These are phyloP conservation scores for Urochloa ruziziensis DNA, from an alignment of 176 grass and related monocot species.

Conservation along the genomic window DNA sequence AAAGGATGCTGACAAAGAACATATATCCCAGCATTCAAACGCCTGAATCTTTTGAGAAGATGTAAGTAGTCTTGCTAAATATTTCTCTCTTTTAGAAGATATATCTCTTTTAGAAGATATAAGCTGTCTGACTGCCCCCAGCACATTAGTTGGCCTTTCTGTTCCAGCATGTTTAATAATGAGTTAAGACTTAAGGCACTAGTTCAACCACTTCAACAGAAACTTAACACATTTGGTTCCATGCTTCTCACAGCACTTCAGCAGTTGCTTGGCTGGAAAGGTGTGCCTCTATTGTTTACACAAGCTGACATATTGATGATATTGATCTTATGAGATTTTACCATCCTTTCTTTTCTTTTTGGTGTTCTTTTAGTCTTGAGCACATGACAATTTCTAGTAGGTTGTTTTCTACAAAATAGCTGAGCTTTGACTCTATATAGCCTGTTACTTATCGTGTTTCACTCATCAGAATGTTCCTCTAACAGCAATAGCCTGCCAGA, in stretches of 20 bases:
- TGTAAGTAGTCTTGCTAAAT: slow-evolving; percentile 57
- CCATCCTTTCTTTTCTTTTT: background rate
- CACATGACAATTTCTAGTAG: background rate
- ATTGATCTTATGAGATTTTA: background rate
- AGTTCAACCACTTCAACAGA: background rate
- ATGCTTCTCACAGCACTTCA: background rate
- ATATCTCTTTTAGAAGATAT: background rate
- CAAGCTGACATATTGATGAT: background rate
- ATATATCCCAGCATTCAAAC: slow-evolving; percentile 52
- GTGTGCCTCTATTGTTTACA: background rate
- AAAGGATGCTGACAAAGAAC: slow-evolving; percentile 48
- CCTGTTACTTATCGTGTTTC: background rate
- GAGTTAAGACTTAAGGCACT: background rate
- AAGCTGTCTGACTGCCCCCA: background rate
- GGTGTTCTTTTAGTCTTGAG: background rate
- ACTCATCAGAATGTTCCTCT: background rate
- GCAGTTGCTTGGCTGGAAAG: slow-evolving; percentile 18
- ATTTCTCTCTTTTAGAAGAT: background rate
- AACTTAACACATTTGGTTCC: background rate
- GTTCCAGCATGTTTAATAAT: slow-evolving; percentile 17
- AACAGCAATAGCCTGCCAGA: background rate
- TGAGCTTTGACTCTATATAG: slow-evolving; percentile 18
- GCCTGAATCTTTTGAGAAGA: slow-evolving; percentile 83
- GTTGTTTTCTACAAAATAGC: slow-evolving; percentile 12
- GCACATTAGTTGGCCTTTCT: background rate